A percentile compares a stretch with the other conserved stretches of the same genome.
These are phyloP conservation scores for Pyrus pyrifolia DNA, from an alignment of 306 rosid species.

Conservation along the genomic window DNA sequence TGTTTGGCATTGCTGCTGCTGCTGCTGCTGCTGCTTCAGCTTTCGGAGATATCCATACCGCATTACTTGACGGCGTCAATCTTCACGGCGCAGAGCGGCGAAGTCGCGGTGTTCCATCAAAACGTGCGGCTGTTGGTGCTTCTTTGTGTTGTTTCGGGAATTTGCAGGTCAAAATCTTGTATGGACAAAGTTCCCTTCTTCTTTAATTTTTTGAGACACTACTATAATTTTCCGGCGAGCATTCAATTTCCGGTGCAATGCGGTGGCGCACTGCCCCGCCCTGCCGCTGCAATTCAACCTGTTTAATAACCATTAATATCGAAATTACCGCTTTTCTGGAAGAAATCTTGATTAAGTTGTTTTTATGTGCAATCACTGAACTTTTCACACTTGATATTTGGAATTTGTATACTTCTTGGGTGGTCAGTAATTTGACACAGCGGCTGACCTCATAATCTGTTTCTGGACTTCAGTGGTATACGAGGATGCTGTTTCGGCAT, in stretches of 20 bases:
- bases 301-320: no score
- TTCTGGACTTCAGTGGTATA: conserved; percentile 71
- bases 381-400: neutral
- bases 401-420: conserved; percentile 16
- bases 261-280: no score
- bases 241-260: no score
- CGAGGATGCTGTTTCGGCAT: conserved; percentile 91
- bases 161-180: conserved; percentile 99
- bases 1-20: conserved; percentile 1
- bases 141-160: conserved; percentile 71
- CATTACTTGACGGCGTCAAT: conserved; percentile 88
- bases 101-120: conserved; percentile 56
- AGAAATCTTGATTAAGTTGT: neutral
- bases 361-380: neutral
- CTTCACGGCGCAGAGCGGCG: conserved; percentile 75
- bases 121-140: conserved; percentile 71
- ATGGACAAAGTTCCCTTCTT: conserved; percentile 68
- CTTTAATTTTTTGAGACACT: neutral
- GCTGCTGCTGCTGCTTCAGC: conserved; percentile 34
- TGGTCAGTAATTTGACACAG: neutral
- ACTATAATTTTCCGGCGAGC: no score
- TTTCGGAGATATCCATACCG: conserved; percentile 82
- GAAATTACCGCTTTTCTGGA: neutral
- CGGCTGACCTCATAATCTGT: conserved; percentile 26
- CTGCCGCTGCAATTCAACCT: no score